Conservation (phyloP, 192 early-diverging fungal genomes). For the Mortierella hygrophila region DNA sequence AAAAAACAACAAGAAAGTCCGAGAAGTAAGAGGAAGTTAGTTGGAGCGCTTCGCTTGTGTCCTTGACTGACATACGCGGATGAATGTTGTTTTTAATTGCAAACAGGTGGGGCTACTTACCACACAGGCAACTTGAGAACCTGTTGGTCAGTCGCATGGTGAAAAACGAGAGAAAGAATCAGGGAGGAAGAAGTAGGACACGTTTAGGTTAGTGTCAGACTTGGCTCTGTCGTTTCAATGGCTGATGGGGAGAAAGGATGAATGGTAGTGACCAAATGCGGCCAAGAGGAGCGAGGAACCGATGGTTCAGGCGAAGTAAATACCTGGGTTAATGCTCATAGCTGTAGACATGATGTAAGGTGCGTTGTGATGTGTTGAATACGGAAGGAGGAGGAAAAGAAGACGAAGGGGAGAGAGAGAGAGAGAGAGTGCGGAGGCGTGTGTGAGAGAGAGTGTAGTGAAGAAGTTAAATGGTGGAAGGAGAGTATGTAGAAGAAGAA, state of each 20-base stretch:
- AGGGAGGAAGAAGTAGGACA: background rate
- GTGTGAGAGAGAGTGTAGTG: background rate
- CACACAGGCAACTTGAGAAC: conserved; percentile 62
- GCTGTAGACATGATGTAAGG: background rate
- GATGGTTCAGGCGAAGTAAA: background rate
- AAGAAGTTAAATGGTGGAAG: background rate
- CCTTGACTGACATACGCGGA: background rate
- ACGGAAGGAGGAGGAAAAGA: background rate
- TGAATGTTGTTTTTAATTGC: background rate
- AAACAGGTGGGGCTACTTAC: conserved; percentile 33
- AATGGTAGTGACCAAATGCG: background rate
- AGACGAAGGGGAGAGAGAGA: background rate
- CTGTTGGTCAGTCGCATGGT: conserved; percentile 13
- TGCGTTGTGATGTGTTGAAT: background rate
- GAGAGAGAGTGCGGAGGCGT: background rate
- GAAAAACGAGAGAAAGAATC: background rate
- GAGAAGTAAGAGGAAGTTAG: background rate
- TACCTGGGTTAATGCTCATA: conserved; percentile 32
- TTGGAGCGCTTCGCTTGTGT: background rate
- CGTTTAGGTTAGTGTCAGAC: background rate
- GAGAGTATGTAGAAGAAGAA: background rate
- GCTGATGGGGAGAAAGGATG: background rate
- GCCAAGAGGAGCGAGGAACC: background rate
- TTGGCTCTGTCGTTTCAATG: background rate
- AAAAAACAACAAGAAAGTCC: background rate